Percentiles rank a stretch among this genome's conserved stretches.
These are phyloP conservation scores for Suhomyces pyralidae DNA, from an alignment of 805 yeast species.

Conservation along the genomic window DNA sequence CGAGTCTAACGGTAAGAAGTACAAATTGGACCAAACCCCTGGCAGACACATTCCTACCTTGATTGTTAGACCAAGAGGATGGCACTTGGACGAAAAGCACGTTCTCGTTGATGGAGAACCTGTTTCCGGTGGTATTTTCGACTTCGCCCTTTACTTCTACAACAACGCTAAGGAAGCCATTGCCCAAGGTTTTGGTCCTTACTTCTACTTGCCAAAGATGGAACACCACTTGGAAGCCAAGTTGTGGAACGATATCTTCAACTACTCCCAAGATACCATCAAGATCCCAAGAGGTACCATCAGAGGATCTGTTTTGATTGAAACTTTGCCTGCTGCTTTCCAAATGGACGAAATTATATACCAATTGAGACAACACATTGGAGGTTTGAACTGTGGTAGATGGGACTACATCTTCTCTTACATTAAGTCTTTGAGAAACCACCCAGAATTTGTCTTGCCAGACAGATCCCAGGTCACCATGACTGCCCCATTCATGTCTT, in stretches of 20 bases:
- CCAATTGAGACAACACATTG: conserved; percentile 71
- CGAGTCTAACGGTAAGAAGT: conserved; percentile 42
- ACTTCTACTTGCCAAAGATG: conserved; percentile 82
- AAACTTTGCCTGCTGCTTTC: conserved; percentile 81
- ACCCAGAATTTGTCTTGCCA: conserved; percentile 66
- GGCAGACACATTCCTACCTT: conserved; percentile 68
- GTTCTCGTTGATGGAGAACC: conserved; percentile 71
- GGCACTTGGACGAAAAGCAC: conserved; percentile 80
- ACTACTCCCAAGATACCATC: conserved; percentile 69
- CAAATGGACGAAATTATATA: conserved; percentile 83
- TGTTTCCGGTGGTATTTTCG: conserved; percentile 72
- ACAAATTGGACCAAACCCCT: conserved; percentile 42
- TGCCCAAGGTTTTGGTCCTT: conserved; percentile 71
- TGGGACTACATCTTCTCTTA: conserved; percentile 87
- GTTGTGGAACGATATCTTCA: conserved; percentile 79
- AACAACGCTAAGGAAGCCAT: conserved; percentile 66
- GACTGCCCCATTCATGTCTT: conserved; percentile 78
- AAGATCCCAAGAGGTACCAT: conserved; percentile 72
- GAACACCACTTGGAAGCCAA: conserved; percentile 82
- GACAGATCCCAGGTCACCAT: conserved; percentile 76
- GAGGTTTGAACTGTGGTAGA: conserved; percentile 84
- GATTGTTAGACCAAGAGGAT: conserved; percentile 84
- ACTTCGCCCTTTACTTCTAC: conserved; percentile 74
- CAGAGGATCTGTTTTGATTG: conserved; percentile 78
- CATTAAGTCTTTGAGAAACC: conserved; percentile 70